phyloP scores from a whole-genome alignment of 441 rosid genomes.

The California macrophylla region DNA sequence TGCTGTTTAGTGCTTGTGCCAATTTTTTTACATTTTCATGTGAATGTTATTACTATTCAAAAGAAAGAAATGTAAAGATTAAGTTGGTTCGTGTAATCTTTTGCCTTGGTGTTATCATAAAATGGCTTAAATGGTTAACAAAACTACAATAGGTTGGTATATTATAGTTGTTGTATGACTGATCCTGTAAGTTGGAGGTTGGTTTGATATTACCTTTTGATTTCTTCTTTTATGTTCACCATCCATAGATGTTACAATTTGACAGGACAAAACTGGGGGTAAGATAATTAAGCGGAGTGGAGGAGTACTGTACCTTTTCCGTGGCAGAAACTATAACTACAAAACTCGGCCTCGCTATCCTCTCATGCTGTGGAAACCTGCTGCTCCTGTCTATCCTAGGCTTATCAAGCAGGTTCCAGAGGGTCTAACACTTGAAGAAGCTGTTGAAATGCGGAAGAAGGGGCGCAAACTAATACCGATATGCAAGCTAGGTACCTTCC shows the following conservation, averaged over 20 bases:
- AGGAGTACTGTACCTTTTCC: slow-evolving; percentile 65
- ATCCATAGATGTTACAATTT: slow-evolving; percentile 11
- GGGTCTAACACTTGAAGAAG: slow-evolving; percentile 61
- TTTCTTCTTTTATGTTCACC: slow-evolving; percentile 8
- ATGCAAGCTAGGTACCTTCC: slow-evolving; percentile 57
- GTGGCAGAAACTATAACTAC: slow-evolving; percentile 86
- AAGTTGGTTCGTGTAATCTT: background rate
- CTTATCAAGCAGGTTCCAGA: slow-evolving; percentile 55
- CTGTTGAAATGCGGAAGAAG: slow-evolving; percentile 59
- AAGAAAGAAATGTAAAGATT: background rate
- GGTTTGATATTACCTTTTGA: background rate
- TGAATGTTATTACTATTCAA: background rate
- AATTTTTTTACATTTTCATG: background rate
- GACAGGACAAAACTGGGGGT: slow-evolving; percentile 81
- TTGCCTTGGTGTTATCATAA: background rate
- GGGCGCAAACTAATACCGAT: slow-evolving; percentile 66
- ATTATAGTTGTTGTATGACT: background rate
- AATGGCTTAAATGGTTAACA: background rate
- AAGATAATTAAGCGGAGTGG: slow-evolving; percentile 67
- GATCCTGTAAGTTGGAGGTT: background rate
- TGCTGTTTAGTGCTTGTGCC: background rate
- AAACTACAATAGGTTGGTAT: background rate
- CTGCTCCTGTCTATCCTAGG: slow-evolving; percentile 68
- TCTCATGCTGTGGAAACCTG: slow-evolving; percentile 88
- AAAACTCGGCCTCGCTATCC: slow-evolving; percentile 69